phyloP scores from a whole-genome alignment of 2,329 filamentous ascomycete genomes.

The Thelonectria rubi region DNA sequence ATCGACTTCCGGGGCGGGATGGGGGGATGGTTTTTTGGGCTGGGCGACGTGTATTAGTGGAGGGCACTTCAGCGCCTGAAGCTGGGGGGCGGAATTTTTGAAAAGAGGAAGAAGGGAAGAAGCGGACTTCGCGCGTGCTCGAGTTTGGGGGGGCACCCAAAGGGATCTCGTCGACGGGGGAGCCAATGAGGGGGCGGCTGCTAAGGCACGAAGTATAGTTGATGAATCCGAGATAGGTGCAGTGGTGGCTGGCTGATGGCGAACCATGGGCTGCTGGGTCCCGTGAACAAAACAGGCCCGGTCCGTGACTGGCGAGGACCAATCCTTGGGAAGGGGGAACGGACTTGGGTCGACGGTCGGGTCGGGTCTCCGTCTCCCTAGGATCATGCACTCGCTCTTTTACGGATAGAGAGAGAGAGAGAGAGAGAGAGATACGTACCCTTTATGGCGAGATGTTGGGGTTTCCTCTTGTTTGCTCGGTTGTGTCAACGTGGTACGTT shows the following conservation, averaged over 20 bases:
- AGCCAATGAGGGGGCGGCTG: constrained; percentile 45
- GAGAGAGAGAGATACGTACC: constrained; percentile 27
- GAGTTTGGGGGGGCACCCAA: constrained; percentile 39
- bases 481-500: too few relatives aligned
- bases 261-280: constrained; percentile 12
- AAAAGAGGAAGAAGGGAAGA: constrained; percentile 42
- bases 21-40: constrained; percentile 27
- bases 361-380: constrained; percentile 2
- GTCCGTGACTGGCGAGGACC: constrained; percentile 5
- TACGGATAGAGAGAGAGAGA: constrained; percentile 24
- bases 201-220: not conserved
- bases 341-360: constrained; percentile 12
- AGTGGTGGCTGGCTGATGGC: constrained; percentile 6
- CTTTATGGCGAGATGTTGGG: not conserved
- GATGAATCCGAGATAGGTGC: not conserved
- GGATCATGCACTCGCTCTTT: constrained; percentile 20
- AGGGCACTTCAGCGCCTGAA: constrained; percentile 32
- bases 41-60: constrained; percentile 46
- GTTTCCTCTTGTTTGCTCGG: too few relatives aligned
- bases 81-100: constrained; percentile 30
- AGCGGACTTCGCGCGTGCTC: constrained; percentile 44
- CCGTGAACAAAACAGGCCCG: constrained; percentile 15
- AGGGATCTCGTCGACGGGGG: constrained; percentile 13
- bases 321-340: constrained; percentile 15
- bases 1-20: constrained; percentile 28